Evolutionary conservation across 495 filamentous ascomycete species (phyloP), one percentile per base, ranked within the genome.

Genomic region (Trichoderma parareesei): DNA sequence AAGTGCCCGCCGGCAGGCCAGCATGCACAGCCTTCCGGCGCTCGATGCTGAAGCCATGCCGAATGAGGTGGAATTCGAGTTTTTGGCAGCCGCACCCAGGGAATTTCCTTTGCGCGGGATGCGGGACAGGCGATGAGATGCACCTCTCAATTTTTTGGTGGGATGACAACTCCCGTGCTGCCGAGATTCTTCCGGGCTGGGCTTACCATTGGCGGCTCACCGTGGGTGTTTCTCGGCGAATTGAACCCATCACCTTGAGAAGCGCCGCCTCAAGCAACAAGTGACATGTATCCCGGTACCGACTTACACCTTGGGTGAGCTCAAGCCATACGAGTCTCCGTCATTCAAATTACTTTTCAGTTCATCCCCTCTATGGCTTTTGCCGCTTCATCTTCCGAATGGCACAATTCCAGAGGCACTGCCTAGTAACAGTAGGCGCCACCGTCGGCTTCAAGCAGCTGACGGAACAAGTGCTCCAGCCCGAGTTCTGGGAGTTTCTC

Each of bases 361-460:
- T 16, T 2, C 1, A 14, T 4, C 6, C 16, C 27, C 8, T n/a
- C 16, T 10, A 57, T 57, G 53, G 16, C 53, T 33, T 49, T 5
- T 8, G 9, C 53, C 11, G 27, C 10, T 14, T 35, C 53, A 35
- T 5, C 5, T 57, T n/a, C 53, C 13, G 1, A 35, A 57, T 57
- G 53, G 53, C 53, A 57, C 4, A 16, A n/a, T 33, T 43, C 9
- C 42, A 48, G 27, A 61, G 64, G n/a, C 13, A 62, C 53, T 75
- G 73, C 72, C 88, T 97, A 64, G 89, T 97, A 37, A 97, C 94
- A 0, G 86, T 95, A 40, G 94, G 94, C 59, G 95, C 94, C 2
- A 98, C 93, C 0, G 92, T 93, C 3, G 81, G 87, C 18, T 98
- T 98, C 74, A 77, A 83, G 60, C 72, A 78, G 11, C 84, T 98